These are phyloP conservation scores for Pistacia integerrima DNA, from an alignment of 345 rosid genomes.

Conservation along the genomic window DNA sequence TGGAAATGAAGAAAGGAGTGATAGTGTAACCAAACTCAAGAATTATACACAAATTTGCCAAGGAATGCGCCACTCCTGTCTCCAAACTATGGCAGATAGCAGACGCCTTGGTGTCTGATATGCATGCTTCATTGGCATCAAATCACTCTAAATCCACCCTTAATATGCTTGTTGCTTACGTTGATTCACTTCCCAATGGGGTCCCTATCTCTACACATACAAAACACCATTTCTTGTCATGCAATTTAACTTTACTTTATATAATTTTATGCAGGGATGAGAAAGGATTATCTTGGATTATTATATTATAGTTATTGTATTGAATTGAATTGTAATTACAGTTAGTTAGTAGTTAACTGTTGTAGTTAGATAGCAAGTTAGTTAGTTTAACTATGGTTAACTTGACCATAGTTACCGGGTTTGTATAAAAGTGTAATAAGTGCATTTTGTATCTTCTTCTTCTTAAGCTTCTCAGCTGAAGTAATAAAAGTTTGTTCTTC, in stretches of 20 bases:
- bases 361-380: too few relatives aligned
- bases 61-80: constrained; percentile 66
- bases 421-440: too few relatives aligned
- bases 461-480: too few relatives aligned
- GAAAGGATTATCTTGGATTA: constrained; percentile 31
- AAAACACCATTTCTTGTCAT: not conserved
- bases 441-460: too few relatives aligned
- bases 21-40: constrained; percentile 40
- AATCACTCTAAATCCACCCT: constrained; percentile 22
- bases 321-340: too few relatives aligned
- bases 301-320: too few relatives aligned
- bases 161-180: constrained; percentile 50
- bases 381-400: too few relatives aligned
- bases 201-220: too few relatives aligned
- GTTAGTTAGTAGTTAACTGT: too few relatives aligned
- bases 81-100: constrained; percentile 53
- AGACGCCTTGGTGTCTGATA: constrained; percentile 40
- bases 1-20: constrained; percentile 38
- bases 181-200: constrained; percentile 60
- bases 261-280: constrained; percentile 37
- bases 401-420: too few relatives aligned
- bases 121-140: constrained; percentile 40
- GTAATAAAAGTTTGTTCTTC: too few relatives aligned
- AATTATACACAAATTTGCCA: constrained; percentile 49
- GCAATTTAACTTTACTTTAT: not conserved